Base-by-base conservation (phyloP, 306 rosid species). In the Canavalia gladiata region DNA sequence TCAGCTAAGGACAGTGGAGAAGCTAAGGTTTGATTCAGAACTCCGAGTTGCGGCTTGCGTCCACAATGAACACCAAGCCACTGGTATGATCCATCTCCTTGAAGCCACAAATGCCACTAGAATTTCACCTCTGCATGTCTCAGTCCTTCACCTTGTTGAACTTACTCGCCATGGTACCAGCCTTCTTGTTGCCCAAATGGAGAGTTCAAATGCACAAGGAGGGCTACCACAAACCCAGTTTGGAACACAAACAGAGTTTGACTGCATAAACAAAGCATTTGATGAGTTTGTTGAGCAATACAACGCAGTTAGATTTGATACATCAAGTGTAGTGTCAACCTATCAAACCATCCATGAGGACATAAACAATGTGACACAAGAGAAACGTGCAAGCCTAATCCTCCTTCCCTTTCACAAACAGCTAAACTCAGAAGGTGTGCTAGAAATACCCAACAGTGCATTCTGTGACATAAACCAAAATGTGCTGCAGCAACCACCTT, bases 341-440 rank as follows among this genome's bases (percentile, higher is more conserved):
- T 87, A 72, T 10, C 69, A 70, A 25, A 81, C 87, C 0, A 87
- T 87, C 54, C 90, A 87, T 5, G 84, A 87, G 39, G 90, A 84
- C 28, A 84, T 87, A n/a, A 73, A 10, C 66, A 67, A 60, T 5
- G 29, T 73, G 1, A 80, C 90, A 0, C 62, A 81, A 42, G 87
- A 84, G 34, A 84, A 81, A 57, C 72, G 55, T 2, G 56, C 82
- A 1, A 55, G 72, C 6, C 6, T 87, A 8, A 74, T 87, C 54
- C 85, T 87, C 34, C 75, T 87, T 13, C 87, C 87, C 1, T 87
- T 84, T 42, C 90, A 87, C 76, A 84, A 84, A 37, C 49, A 67
- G 25, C n/a, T 12, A 41, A 78, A 6, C 3, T 13, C 37, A 0
- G 84, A 72, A 49, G 81, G 79, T 5, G n/a, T 3, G 2, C 34